phyloP scores from a whole-genome alignment of 768 basidiomycete genomes.

The Collybiopsis luxurians region DNA sequence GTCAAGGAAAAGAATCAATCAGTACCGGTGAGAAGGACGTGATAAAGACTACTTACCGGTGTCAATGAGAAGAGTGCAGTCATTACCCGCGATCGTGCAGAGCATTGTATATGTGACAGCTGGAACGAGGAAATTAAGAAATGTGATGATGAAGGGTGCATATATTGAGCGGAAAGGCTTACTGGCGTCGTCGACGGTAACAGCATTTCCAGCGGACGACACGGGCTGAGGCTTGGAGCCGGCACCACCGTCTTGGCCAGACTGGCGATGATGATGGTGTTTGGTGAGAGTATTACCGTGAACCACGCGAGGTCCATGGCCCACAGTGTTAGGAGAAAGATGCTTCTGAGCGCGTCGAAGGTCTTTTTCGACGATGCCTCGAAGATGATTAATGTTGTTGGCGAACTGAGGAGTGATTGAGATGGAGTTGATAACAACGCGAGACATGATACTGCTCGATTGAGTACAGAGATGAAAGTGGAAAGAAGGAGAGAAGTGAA shows the following conservation, averaged over 20 bases:
- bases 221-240: neutral
- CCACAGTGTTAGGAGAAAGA: neutral
- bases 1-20: too few relatives aligned
- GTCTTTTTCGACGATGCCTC: neutral
- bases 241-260: constrained; percentile 9
- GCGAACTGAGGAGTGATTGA: constrained; percentile 1
- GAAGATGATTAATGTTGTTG: neutral
- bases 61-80: constrained; percentile 54
- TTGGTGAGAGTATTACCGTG: constrained; percentile 21
- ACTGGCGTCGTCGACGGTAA: constrained; percentile 59
- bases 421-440: constrained; percentile 2
- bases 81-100: constrained; percentile 50
- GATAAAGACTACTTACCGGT: constrained; percentile 31
- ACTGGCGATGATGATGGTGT: constrained; percentile 11
- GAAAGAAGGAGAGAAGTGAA: neutral
- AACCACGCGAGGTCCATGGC: constrained; percentile 25
- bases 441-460: neutral
- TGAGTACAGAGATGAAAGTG: neutral
- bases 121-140: constrained; percentile 11
- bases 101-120: constrained; percentile 53
- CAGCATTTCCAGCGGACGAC: constrained; percentile 24
- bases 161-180: constrained; percentile 5
- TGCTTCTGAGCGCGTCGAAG: constrained; percentile 1
- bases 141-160: neutral
- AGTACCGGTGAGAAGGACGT: neutral